A percentile compares a stretch with the other conserved stretches of the same genome.
phyloP scores from a whole-genome alignment of 2,329 filamentous ascomycete species.

The Penicillium psychrosexuale region DNA sequence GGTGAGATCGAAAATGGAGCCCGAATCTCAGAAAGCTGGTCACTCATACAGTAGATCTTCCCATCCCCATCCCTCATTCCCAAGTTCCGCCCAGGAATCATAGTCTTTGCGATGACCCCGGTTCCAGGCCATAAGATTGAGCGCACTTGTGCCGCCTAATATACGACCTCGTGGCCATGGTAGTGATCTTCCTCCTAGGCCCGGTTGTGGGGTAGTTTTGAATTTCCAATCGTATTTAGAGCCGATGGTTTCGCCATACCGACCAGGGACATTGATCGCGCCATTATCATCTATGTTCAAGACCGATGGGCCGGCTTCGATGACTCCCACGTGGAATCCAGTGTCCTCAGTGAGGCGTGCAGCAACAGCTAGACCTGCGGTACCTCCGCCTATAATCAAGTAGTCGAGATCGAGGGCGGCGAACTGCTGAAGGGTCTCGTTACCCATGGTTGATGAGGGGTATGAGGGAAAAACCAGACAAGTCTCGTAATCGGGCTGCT shows the following conservation, averaged over 20 bases:
- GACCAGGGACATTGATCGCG: constrained; percentile 25
- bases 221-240: constrained; percentile 35
- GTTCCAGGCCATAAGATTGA: constrained; percentile 33
- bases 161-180: constrained; percentile 27
- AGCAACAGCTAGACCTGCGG: constrained; percentile 49
- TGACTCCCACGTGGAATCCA: constrained; percentile 42
- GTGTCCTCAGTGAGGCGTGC: constrained; percentile 39
- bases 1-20: neutral
- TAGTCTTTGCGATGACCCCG: constrained; percentile 27
- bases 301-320: constrained; percentile 44
- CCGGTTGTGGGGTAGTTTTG: constrained; percentile 29
- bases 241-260: constrained; percentile 11
- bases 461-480: neutral
- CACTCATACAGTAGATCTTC: constrained; percentile 20
- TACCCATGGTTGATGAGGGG: neutral
- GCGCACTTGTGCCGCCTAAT: constrained; percentile 32
- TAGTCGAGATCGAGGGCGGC: constrained; percentile 9
- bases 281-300: constrained; percentile 23
- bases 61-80: constrained; percentile 31
- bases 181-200: constrained; percentile 9
- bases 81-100: constrained; percentile 33
- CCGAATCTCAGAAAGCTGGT: neutral
- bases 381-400: constrained; percentile 53
- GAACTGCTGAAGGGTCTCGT: neutral
- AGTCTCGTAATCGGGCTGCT: neutral